These are phyloP conservation scores for Xylaria sp. DNA, from an alignment of 2,329 filamentous ascomycete species.

Conservation along the genomic window DNA sequence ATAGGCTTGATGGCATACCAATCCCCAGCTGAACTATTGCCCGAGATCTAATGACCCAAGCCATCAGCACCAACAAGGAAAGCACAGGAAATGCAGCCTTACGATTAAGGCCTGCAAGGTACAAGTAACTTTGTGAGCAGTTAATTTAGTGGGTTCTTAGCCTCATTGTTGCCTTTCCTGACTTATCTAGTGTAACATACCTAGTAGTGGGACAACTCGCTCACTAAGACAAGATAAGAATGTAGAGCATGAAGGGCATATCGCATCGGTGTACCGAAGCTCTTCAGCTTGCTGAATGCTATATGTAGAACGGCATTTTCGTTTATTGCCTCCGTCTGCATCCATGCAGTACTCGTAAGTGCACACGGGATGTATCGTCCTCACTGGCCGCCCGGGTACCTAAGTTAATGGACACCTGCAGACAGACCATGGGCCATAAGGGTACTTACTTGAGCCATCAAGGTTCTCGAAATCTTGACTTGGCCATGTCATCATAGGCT, in stretches of 20 bases:
- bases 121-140: no score
- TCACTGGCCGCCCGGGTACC: neutral
- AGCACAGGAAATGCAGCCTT: neutral
- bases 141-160: neutral
- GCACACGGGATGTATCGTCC: neutral
- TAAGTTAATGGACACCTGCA: neutral
- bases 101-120: neutral
- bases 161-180: neutral
- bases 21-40: neutral
- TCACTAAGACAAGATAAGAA: neutral
- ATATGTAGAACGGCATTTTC: neutral
- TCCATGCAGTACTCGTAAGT: neutral
- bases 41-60: neutral
- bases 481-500: constrained; percentile 39
- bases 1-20: neutral
- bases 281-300: neutral
- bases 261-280: neutral
- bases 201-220: no score
- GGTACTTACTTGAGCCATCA: constrained; percentile 38
- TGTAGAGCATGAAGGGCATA: neutral
- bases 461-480: constrained; percentile 39
- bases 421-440: neutral
- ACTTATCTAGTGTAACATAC: no score
- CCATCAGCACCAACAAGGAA: neutral
- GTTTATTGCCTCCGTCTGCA: neutral